Conservation (phyloP, 768 basidiomycete genomes). For the Kockovaella imperatae region DNA sequence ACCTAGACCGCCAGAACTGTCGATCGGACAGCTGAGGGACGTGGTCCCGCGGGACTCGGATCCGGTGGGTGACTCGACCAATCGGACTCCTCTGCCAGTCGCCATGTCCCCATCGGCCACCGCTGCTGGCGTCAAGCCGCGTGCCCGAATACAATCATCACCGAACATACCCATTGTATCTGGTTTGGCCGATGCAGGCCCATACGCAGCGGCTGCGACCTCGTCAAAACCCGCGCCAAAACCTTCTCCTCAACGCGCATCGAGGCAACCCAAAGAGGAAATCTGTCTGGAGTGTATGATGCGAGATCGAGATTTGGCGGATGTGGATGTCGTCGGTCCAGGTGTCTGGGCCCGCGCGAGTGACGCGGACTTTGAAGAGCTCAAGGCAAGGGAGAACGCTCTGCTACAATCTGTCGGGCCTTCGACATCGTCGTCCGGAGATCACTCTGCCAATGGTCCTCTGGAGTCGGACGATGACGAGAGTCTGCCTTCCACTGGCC, state of each 20-base stretch:
- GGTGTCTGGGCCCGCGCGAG: conserved; percentile 89
- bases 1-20: conserved; percentile 25
- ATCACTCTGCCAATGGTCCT: conserved; percentile 10
- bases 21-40: too few relatives aligned
- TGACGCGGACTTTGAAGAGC: conserved; percentile 71
- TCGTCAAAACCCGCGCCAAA: conserved; percentile 7
- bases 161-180: conserved; percentile 28
- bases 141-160: too few relatives aligned
- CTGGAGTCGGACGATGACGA: conserved; percentile 12
- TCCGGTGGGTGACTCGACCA: too few relatives aligned
- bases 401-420: conserved; percentile 17
- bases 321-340: conserved; percentile 76
- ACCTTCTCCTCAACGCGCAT: conserved; percentile 2
- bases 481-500: conserved; percentile 19
- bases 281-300: conserved; percentile 95
- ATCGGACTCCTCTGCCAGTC: background rate
- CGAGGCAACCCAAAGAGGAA: conserved; percentile 50
- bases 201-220: conserved; percentile 19
- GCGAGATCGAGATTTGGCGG: conserved; percentile 97
- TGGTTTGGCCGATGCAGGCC: conserved; percentile 34
- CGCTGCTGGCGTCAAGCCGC: background rate
- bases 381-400: conserved; percentile 46
- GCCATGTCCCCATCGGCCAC: conserved; percentile 1
- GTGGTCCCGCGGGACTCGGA: too few relatives aligned
- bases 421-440: background rate